These are phyloP conservation scores for Fistulinella cinereoalba DNA, from an alignment of 1,284 basidiomycete genomes.

Conservation along the genomic window DNA sequence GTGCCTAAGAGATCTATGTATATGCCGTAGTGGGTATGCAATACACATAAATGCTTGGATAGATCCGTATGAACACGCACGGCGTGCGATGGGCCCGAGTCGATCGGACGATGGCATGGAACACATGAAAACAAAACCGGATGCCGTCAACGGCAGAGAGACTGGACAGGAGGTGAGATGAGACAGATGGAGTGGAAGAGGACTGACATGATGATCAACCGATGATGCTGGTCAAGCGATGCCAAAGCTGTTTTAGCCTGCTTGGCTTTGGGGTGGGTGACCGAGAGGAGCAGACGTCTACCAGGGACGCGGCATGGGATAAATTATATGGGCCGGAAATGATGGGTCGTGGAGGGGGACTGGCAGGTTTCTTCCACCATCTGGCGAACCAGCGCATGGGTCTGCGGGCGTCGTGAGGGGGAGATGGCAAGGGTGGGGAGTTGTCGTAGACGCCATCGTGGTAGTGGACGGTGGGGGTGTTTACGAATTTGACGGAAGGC, in stretches of 20 bases:
- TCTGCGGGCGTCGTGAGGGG: conserved; percentile 10
- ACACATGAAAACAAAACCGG: conserved; percentile 2
- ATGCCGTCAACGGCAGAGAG: too few species aligned
- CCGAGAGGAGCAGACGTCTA: conserved; percentile 18
- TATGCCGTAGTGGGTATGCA: conserved; percentile 12
- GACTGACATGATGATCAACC: conserved; percentile 8
- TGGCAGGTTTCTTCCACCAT: conserved; percentile 28
- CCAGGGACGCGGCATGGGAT: conserved; percentile 32
- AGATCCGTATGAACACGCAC: conserved; percentile 22
- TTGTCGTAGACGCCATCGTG: conserved; percentile 27
- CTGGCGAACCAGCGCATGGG: conserved; percentile 24
- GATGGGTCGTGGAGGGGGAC: conserved; percentile 22
- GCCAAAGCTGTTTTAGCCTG: conserved; percentile 29
- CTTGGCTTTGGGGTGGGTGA: conserved; percentile 16
- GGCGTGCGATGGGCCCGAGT: conserved; percentile 25
- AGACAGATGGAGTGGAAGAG: neutral
- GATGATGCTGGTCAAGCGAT: conserved; percentile 21
- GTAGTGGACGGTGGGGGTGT: conserved; percentile 38
- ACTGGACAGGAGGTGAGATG: neutral
- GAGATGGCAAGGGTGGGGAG: conserved; percentile 19
- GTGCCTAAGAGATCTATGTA: conserved; percentile 14
- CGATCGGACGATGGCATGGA: conserved; percentile 22
- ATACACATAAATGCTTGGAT: conserved; percentile 15
- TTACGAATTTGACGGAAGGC: conserved; percentile 45
- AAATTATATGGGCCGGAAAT: conserved; percentile 34